phyloP scores from a whole-genome alignment of 202 grass and related monocot species.

The Saccharum hybrid region DNA sequence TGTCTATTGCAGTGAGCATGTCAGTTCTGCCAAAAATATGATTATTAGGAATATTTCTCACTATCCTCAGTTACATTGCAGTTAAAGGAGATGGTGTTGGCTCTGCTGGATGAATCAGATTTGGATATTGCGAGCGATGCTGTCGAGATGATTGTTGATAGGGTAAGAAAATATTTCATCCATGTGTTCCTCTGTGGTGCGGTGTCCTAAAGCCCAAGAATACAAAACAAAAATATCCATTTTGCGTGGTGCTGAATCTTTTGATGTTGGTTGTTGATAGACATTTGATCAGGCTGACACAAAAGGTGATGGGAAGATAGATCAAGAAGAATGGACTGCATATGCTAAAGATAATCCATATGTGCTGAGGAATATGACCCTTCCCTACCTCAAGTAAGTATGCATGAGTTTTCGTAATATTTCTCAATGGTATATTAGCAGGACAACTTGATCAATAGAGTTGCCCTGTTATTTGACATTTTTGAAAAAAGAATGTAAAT shows the following conservation, averaged over 20 bases:
- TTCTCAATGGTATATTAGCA: background rate
- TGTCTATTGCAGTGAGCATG: background rate
- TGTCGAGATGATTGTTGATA: constrained; percentile 61
- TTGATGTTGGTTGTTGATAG: constrained; percentile 35
- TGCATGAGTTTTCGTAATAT: background rate
- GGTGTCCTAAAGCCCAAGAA: background rate
- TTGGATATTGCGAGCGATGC: constrained; percentile 60
- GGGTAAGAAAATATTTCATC: constrained; percentile 50
- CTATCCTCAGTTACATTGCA: constrained; percentile 5
- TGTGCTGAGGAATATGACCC: constrained; percentile 59
- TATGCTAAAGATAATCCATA: constrained; percentile 53
- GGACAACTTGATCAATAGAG: background rate
- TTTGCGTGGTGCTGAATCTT: constrained; percentile 22
- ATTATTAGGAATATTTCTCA: constrained; percentile 5
- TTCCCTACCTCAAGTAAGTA: constrained; percentile 61
- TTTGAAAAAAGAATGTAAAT: constrained; percentile 15
- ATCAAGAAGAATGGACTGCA: constrained; percentile 57
- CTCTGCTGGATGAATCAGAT: constrained; percentile 66
- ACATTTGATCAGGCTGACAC: constrained; percentile 62
- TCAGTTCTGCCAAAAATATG: background rate
- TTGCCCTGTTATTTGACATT: background rate
- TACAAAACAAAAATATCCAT: background rate
- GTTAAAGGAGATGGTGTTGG: constrained; percentile 71
- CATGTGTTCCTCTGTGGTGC: background rate
- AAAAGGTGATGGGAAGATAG: constrained; percentile 59